Base-by-base conservation (phyloP, 2,329 filamentous ascomycete species). In the Ophiostoma triangulosporum region DNA sequence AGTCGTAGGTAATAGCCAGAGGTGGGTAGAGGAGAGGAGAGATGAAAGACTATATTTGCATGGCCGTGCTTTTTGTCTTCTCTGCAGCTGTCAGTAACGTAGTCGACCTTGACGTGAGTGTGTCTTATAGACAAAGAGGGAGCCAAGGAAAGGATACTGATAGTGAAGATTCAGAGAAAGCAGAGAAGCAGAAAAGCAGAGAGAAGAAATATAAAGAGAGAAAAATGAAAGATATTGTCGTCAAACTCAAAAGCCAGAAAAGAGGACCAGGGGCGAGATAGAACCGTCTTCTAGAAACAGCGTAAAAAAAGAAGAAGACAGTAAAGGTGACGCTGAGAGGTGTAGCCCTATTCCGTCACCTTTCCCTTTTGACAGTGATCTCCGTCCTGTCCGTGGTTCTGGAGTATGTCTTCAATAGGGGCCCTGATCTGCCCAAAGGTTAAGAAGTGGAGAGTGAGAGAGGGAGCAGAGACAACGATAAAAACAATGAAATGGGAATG, bases 381-480 rank as follows among this genome's bases (percentile, higher is more conserved):
- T 36, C 38, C 38, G 38, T 43, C 38, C 24, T 24, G 38, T 17
- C 20, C 38, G 38, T 43, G 15, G 20, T 38, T 33, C 24, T 45
- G 7, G n/a, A 29, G 26, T 15, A n/a, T 43, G 38, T 17, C 38
- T 24, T 24, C 38, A 22, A 43, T 43, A 43, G 38, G 38, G 38
- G 38, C 20, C 38, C 20, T 43, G 43, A 29, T 46, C 24, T 29
- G 43, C 26, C 43, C 43, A 29, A 52, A 54, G 57, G 51, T 54
- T 55, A 54, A 53, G 32, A 54, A 51, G 55, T 53, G 53, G 55
- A 51, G 56, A 50, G 55, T 49, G 56, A 50, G 51, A 49, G 51
- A n/a, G 31, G 33, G 36, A 31, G 14, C 20, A 26, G 24, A 43
- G 38, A 27, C 15, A n/a, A 46, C 27, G 43, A 46, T n/a, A 54